Conservation (phyloP, 352 stramenopile species). For the Phytopythium chamaehyphon region DNA sequence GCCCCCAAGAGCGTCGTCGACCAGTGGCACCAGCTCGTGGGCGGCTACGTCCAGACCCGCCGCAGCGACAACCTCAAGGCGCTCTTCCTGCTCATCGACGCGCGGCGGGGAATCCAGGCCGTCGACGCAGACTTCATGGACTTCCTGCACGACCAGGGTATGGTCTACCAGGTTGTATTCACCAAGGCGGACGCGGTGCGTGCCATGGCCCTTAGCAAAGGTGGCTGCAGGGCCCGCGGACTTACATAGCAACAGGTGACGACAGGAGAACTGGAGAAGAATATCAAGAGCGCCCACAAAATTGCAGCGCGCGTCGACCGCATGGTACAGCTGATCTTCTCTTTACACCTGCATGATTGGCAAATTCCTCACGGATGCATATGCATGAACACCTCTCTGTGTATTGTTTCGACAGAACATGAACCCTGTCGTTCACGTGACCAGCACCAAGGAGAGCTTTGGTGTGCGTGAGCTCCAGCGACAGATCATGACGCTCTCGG, state of each 20-base stretch:
- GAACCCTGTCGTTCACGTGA: constrained; percentile 79
- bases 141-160: constrained; percentile 73
- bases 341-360: too few relatives aligned
- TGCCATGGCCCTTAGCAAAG: neutral
- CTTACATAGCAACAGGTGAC: constrained; percentile 20
- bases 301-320: constrained; percentile 40
- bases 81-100: constrained; percentile 77
- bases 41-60: constrained; percentile 67
- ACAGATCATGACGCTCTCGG: constrained; percentile 64
- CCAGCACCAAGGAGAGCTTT: constrained; percentile 73
- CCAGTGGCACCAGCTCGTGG: constrained; percentile 74
- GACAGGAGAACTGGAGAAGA: constrained; percentile 34
- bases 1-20: constrained; percentile 62
- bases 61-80: constrained; percentile 71
- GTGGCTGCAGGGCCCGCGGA: neutral
- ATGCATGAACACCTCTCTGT: neutral
- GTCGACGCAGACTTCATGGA: constrained; percentile 89
- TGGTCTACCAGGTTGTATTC: constrained; percentile 88
- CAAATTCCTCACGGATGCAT: neutral
- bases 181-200: constrained; percentile 83
- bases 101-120: constrained; percentile 62
- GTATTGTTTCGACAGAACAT: constrained; percentile 44
- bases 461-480: constrained; percentile 74
- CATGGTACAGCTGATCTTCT: too few relatives aligned
- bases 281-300: constrained; percentile 47